Percentiles rank a stretch among this genome's conserved stretches.
phyloP scores from a whole-genome alignment of 1,284 basidiomycete species.

The Ustilago xerochloae region DNA sequence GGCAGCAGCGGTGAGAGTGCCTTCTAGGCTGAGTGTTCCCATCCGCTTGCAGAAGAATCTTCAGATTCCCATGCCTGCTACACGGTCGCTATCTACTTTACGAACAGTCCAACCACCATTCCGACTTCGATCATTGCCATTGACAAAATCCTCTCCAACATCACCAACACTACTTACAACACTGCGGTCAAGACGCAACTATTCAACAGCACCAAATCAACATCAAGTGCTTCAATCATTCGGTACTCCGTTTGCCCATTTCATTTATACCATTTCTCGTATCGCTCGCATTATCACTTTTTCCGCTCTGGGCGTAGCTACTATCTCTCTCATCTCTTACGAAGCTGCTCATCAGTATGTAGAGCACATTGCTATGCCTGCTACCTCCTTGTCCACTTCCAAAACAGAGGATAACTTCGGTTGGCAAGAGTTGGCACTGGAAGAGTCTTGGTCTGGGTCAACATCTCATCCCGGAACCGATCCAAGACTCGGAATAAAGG shows the following conservation, averaged over 20 bases:
- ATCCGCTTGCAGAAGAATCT: neutral
- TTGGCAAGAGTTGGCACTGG: conserved; percentile 36
- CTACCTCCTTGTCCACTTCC: conserved; percentile 7
- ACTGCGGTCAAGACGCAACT: conserved; percentile 1
- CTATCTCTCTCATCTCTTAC: conserved; percentile 47
- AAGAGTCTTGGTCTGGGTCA: conserved; percentile 50
- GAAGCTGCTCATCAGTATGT: conserved; percentile 65
- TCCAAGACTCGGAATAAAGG: conserved; percentile 56
- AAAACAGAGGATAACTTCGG: conserved; percentile 30
- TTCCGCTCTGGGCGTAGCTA: conserved; percentile 47
- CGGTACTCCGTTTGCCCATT: conserved; percentile 58
- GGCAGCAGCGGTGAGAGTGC: no score
- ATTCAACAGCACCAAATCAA: conserved; percentile 50
- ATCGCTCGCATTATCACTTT: conserved; percentile 63
- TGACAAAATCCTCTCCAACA: neutral
- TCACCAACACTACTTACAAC: neutral
- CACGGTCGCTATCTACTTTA: neutral
- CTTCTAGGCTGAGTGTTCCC: neutral
- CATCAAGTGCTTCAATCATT: conserved; percentile 54
- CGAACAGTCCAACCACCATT: neutral
- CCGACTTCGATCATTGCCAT: neutral
- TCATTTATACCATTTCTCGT: conserved; percentile 57
- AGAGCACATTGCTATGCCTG: conserved; percentile 58
- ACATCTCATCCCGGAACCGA: conserved; percentile 45
- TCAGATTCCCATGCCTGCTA: neutral